A percentile compares a stretch with the other conserved stretches of the same genome.
Conservation (phyloP, 2,329 filamentous ascomycete genomes). For the Xylaria sp. region DNA sequence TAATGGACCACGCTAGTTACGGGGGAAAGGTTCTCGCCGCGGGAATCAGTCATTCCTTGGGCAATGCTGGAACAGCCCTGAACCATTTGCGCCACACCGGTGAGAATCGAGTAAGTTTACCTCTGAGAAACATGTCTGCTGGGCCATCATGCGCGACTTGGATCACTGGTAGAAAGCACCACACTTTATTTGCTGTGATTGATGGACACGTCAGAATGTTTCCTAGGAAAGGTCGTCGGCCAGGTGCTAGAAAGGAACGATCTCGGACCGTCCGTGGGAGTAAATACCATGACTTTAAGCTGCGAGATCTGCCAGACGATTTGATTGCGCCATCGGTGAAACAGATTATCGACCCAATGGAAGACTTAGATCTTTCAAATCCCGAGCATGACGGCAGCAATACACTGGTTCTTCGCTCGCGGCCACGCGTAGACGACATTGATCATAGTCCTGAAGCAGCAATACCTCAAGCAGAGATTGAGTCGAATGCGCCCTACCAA, state of each 20-base stretch:
- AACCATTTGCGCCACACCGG: constrained; percentile 75
- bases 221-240: constrained; percentile 60
- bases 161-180: constrained; percentile 66
- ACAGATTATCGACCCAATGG: constrained; percentile 62
- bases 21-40: constrained; percentile 74
- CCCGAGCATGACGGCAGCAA: constrained; percentile 60
- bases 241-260: constrained; percentile 59
- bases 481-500: constrained; percentile 93
- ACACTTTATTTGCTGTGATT: constrained; percentile 68
- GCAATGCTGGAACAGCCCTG: constrained; percentile 72
- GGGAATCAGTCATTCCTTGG: constrained; percentile 75
- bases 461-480: constrained; percentile 83
- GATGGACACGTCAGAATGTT: constrained; percentile 71
- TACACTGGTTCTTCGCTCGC: constrained; percentile 57
- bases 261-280: constrained; percentile 59
- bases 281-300: constrained; percentile 69
- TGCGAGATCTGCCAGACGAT: constrained; percentile 67
- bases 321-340: constrained; percentile 61
- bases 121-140: constrained; percentile 55
- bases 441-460: constrained; percentile 63
- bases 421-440: constrained; percentile 45
- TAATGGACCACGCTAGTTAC: constrained; percentile 69
- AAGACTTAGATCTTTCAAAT: constrained; percentile 59
- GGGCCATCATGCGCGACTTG: constrained; percentile 67
- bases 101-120: constrained; percentile 76